Evolutionary conservation across 345 rosid genomes (phyloP).

Genomic region (Salix purpurea): DNA sequence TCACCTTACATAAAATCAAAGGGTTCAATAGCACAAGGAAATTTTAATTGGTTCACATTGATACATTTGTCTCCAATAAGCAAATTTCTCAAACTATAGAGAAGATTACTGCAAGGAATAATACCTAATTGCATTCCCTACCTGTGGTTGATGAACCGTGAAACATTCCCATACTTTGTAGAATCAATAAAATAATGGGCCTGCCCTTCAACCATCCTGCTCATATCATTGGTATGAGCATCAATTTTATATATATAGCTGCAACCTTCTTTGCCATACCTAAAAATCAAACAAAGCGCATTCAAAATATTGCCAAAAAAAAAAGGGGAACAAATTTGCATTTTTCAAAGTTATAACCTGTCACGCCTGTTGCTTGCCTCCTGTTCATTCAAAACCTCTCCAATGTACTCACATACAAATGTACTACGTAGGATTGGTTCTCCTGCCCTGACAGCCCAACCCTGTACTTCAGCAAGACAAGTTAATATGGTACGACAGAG

Average conservation of each 20-base stretch:
- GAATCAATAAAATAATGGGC: constrained; percentile 65
- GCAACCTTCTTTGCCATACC: constrained; percentile 59
- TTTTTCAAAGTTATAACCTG: constrained; percentile 41
- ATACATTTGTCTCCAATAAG: not conserved
- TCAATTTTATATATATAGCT: constrained; percentile 59
- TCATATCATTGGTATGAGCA: constrained; percentile 69
- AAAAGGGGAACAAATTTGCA: constrained; percentile 1
- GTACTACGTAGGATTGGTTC: constrained; percentile 83
- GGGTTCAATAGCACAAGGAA: not conserved
- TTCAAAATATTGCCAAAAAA: constrained; percentile 1
- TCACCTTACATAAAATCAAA: not conserved
- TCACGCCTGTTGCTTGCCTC: constrained; percentile 62
- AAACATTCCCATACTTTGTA: constrained; percentile 68
- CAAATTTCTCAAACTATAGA: not conserved
- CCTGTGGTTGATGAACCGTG: constrained; percentile 98
- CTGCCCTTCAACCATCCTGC: constrained; percentile 76
- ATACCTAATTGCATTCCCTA: constrained; percentile 9
- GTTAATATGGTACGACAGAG: constrained; percentile 5
- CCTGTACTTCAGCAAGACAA: constrained; percentile 43
- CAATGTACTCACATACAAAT: constrained; percentile 81
- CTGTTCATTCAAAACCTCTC: constrained; percentile 69
- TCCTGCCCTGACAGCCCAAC: constrained; percentile 92
- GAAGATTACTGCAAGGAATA: not conserved
- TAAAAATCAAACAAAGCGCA: constrained; percentile 24
- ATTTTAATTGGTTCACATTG: not conserved